Conservation (phyloP, 345 rosid genomes). For the Arabidopsis thaliana region DNA sequence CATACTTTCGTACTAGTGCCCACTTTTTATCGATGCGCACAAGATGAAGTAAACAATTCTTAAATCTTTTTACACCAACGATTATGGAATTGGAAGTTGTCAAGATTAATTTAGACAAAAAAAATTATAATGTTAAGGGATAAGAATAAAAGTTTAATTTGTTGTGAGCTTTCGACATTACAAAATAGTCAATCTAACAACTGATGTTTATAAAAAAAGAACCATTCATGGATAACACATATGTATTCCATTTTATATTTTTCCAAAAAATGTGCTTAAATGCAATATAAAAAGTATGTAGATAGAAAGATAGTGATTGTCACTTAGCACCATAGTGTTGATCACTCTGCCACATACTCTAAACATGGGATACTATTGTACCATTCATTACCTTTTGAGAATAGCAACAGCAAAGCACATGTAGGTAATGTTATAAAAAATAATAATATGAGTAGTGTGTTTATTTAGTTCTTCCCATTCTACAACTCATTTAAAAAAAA, state of each 20-base stretch:
- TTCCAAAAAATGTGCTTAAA: background rate
- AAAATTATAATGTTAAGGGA: background rate
- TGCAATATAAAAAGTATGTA: slow-evolving; percentile 11
- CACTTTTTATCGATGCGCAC: slow-evolving; percentile 38
- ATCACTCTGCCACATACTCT: slow-evolving; percentile 29
- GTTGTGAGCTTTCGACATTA: slow-evolving; percentile 17
- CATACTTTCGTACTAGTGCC: slow-evolving; percentile 29
- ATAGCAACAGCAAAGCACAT: slow-evolving; percentile 34
- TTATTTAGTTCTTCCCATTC: too few relatives aligned
- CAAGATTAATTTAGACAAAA: background rate
- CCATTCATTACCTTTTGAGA: slow-evolving; percentile 34
- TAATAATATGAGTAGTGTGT: background rate
- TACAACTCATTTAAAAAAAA: too few relatives aligned
- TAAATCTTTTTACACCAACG: slow-evolving; percentile 9
- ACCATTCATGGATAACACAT: slow-evolving; percentile 24
- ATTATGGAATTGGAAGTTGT: slow-evolving; percentile 25
- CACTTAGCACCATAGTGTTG: slow-evolving; percentile 36
- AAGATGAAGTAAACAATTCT: background rate
- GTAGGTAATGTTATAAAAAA: background rate
- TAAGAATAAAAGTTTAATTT: slow-evolving; percentile 3
- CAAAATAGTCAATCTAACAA: slow-evolving; percentile 9
- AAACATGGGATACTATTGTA: slow-evolving; percentile 29
- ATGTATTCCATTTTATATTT: slow-evolving; percentile 22
- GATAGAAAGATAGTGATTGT: slow-evolving; percentile 42
- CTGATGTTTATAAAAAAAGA: background rate